Base-by-base conservation (phyloP, 176 grass and related monocot species). In the Oryza officinalis region DNA sequence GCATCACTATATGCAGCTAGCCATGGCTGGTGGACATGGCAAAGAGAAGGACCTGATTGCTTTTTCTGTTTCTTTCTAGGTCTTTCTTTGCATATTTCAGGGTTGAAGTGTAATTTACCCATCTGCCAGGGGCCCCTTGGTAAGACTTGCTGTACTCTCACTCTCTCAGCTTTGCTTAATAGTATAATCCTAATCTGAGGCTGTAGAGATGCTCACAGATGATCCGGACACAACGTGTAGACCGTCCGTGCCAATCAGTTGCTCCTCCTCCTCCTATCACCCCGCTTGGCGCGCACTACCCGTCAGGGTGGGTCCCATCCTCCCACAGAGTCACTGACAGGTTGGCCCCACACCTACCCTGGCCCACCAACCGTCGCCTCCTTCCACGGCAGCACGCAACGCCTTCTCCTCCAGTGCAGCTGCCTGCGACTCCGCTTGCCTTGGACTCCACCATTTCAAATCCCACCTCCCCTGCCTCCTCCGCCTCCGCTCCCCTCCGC, bases 371-470 rank as follows among this genome's bases (percentile, higher is more conserved):
- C 67, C 70, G 3, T 50, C 71, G 45, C 57, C 71, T 54, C 30
- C 61, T 41, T 28, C 49, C 47, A 12, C 40, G 10, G 40, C 83
- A 7, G 18, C 63, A 69, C 74, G 66, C 65, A 46, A 73, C 50
- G 45, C 17, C 9, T 2, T 67, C 18, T 1, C 13, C 52, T 3
- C 17, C 25, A 10, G 8, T 65, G 13, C 40, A 43, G 30, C n/a
- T 2, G 30, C 30, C 30, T 30, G 30, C 30, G 30, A 30, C 30
- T n/a, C 68, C 0, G 5, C 71, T 69, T 82, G 64, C 49, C 86
- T 70, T 77, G 14, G 10, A 87, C 79, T 32, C 65, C 86, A 71
- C 72, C 86, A 71, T 76, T 87, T 77, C 65, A 82, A 87, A 77
- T 6, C 50, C 46, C 2, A 5, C 27, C 59, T 3, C 8, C 38